Conservation (phyloP, 768 basidiomycete genomes). For the Hysterangium stoloniferum region DNA sequence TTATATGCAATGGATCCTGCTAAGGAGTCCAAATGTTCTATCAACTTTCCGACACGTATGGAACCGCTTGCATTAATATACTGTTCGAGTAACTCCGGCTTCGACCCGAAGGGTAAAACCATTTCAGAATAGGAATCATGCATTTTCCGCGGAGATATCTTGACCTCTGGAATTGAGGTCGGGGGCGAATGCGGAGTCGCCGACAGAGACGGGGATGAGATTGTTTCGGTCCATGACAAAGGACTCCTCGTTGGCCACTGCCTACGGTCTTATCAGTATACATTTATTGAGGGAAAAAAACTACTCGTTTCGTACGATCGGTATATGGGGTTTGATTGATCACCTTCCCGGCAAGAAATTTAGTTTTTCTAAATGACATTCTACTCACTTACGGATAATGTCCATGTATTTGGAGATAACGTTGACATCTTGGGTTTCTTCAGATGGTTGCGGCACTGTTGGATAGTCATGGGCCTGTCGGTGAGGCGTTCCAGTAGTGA, state of each 20-base stretch:
- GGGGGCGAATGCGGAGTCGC: conserved; percentile 13
- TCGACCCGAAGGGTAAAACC: conserved; percentile 54
- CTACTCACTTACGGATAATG: conserved; percentile 43
- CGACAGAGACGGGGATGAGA: conserved; percentile 15
- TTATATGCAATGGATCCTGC: conserved; percentile 81
- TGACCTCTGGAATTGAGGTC: conserved; percentile 8
- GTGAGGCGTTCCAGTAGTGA: not conserved
- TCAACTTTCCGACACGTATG: conserved; percentile 63
- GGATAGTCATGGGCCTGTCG: not conserved
- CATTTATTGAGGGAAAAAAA: conserved; percentile 10
- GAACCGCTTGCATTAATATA: conserved; percentile 68
- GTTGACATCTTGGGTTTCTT: conserved; percentile 53
- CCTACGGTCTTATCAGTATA: conserved; percentile 38
- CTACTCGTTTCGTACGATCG: conserved; percentile 30
- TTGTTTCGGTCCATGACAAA: conserved; percentile 47
- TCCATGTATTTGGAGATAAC: conserved; percentile 50
- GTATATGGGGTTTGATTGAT: conserved; percentile 45
- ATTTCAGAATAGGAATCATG: conserved; percentile 66
- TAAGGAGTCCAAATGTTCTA: conserved; percentile 79
- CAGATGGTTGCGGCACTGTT: conserved; percentile 14
- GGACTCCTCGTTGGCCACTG: conserved; percentile 49
- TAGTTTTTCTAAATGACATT: conserved; percentile 7
- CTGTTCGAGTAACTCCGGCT: conserved; percentile 50
- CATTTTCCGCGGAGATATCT: conserved; percentile 39
- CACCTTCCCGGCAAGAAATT: conserved; percentile 27